Percentiles rank a stretch among this genome's conserved stretches.
Conservation (phyloP, 306 rosid species). For the Dalbergia cochinchinensis region DNA sequence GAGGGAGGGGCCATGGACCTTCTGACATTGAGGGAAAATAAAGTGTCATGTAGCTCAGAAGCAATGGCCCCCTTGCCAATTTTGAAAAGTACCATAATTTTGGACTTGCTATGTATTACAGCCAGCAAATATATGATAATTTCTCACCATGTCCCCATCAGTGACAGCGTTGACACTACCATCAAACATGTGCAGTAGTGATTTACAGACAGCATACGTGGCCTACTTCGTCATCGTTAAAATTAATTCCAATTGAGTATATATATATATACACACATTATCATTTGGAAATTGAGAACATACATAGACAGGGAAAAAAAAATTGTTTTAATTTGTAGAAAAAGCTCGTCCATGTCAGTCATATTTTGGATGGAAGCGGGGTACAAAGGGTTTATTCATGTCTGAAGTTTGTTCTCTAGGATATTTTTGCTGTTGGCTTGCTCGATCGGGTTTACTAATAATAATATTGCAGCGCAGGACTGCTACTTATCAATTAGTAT, state of each 20-base stretch:
- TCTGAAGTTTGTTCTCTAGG: constrained; percentile 1
- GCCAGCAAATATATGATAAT: constrained; percentile 46
- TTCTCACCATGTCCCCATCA: constrained; percentile 57
- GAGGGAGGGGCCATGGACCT: constrained; percentile 36
- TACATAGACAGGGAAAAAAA: background rate
- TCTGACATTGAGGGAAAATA: constrained; percentile 39
- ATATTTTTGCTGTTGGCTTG: constrained; percentile 43
- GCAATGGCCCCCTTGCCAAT: constrained; percentile 57
- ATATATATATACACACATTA: background rate
- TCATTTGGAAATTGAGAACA: too few species aligned
- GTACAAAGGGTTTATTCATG: constrained; percentile 22
- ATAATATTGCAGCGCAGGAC: background rate
- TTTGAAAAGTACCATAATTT: constrained; percentile 58
- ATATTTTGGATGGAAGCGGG: constrained; percentile 20
- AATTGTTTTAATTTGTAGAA: background rate
- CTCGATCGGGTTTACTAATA: constrained; percentile 14
- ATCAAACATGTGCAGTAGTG: constrained; percentile 62
- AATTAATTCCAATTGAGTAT: background rate
- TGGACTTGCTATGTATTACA: constrained; percentile 54
- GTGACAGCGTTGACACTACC: constrained; percentile 48
- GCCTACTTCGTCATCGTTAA: constrained; percentile 67
- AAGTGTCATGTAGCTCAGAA: constrained; percentile 46
- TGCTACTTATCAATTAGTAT: constrained; percentile 16
- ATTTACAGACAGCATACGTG: constrained; percentile 66
- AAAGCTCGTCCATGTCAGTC: constrained; percentile 22